Conservation (phyloP, 2,329 filamentous ascomycete species). For the Laburnicola sp. region DNA sequence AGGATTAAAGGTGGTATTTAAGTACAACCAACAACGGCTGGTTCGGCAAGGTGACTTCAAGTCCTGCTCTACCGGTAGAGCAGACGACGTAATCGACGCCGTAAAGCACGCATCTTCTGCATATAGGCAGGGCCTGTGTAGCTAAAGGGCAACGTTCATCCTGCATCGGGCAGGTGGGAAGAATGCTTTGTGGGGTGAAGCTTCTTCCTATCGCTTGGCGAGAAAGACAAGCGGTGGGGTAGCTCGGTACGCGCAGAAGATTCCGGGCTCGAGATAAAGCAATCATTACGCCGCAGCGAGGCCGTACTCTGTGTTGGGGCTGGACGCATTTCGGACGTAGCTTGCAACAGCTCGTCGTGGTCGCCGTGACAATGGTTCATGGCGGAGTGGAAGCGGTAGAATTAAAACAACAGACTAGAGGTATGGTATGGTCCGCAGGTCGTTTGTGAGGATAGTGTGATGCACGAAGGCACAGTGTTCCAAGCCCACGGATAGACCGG, state of each 20-base stretch:
- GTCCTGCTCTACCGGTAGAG: neutral
- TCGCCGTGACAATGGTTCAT: no score
- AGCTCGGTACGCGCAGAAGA: neutral
- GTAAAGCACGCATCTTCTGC: slow-evolving; percentile 2
- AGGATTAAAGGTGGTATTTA: slow-evolving; percentile 9
- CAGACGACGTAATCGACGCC: neutral
- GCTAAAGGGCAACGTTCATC: slow-evolving; percentile 22
- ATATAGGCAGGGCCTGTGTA: slow-evolving; percentile 20
- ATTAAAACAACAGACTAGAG: no score
- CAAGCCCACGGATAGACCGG: no score
- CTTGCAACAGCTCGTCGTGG: no score
- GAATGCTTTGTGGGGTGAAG: slow-evolving; percentile 22
- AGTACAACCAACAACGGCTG: slow-evolving; percentile 10
- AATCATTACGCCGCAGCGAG: no score
- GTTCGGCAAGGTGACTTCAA: slow-evolving; percentile 26
- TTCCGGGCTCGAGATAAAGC: neutral
- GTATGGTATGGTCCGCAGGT: no score
- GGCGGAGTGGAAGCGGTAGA: no score
- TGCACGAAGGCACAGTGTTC: no score
- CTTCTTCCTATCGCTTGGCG: slow-evolving; percentile 27
- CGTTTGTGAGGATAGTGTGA: no score
- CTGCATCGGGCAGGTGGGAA: slow-evolving; percentile 38
- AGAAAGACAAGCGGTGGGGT: neutral
- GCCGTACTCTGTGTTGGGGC: no score
- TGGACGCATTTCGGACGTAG: no score